Conservation (phyloP, 805 yeast species). For the Candida saitoana region DNA sequence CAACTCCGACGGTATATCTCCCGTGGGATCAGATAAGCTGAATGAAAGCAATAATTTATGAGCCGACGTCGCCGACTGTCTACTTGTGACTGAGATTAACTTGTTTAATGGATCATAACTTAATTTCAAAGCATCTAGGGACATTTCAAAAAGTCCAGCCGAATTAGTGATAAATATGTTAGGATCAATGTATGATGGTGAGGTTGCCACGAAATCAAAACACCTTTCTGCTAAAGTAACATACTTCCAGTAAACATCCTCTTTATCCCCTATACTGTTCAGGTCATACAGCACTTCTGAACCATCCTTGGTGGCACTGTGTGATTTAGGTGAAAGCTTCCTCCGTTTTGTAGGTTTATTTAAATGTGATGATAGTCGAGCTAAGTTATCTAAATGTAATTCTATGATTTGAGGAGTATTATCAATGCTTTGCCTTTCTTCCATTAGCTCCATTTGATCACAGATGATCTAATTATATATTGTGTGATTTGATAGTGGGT, state of each 20-base stretch:
- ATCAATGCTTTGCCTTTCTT: background rate
- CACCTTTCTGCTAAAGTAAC: slow-evolving; percentile 12
- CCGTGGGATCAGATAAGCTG: background rate
- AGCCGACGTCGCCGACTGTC: background rate
- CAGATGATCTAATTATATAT: background rate
- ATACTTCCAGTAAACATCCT: slow-evolving; percentile 6
- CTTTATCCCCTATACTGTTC: background rate
- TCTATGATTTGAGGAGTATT: background rate
- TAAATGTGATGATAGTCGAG: background rate
- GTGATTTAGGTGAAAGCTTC: background rate
- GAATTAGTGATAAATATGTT: background rate
- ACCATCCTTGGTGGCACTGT: background rate
- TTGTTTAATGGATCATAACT: slow-evolving; percentile 6
- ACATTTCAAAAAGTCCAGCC: slow-evolving; percentile 7
- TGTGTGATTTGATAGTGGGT: background rate
- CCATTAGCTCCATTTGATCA: background rate
- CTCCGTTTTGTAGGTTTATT: background rate
- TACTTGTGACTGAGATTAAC: slow-evolving; percentile 5
- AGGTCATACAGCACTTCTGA: too few relatives aligned
- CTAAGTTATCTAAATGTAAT: background rate
- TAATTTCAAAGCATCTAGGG: slow-evolving; percentile 14
- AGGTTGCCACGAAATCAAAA: slow-evolving; percentile 7
- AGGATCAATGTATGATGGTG: slow-evolving; percentile 8
- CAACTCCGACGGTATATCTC: slow-evolving; percentile 6
- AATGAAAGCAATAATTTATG: background rate